Evolutionary conservation across 768 basidiomycete genomes (phyloP), one percentile per base, ranked within the genome.

Genomic region (Suillus bovinus): DNA sequence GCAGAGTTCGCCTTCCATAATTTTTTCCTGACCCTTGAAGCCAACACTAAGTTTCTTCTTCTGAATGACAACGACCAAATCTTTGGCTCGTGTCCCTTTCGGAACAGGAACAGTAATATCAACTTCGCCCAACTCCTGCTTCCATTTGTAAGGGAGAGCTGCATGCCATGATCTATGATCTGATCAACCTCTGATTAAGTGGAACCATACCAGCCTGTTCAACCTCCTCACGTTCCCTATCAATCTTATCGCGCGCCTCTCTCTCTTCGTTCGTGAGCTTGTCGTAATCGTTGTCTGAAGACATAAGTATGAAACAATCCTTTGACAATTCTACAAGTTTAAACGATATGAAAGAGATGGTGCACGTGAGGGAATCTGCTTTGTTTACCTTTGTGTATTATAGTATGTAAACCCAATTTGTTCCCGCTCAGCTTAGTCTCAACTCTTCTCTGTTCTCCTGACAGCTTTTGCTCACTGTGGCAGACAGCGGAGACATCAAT

Each of bases 131-230:
- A 99, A 82, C 68, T 94, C 87, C 72, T 99, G 97, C 53, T 77
- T 87, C 97, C 97, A 99, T 60, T 76, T 79, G 75, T 96, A 99
- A 6, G 97, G 97, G 64, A 99, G 80, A 20, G 87, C 93, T 94
- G 52, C 2, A 59, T 52, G 68, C 60, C 59, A 39, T n/a, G 58
- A 36, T 58, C 61, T 52, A 36, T 61, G 64, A 65, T 71, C 64
- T 67, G 69, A 63, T 64, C 60, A 61, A 61, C 60, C 67, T 59
- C 24, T 67, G 66, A 66, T 56, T 63, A 64, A 63, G 62, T 66
- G 59, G 42, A 53, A 58, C 67, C 86, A 66, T 78, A 96, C 95
- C 88, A 64, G 88, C 91, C 77, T 97, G 96, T 75, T 97, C 96
- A 50, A 75, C 80, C 66, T 76, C 74, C 77, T 97, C 96, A 20